Percentiles rank a stretch among this genome's conserved stretches.
Evolutionary conservation across 192 early-diverging fungal genomes (phyloP).

Genomic region (Funneliformis geosporum): DNA sequence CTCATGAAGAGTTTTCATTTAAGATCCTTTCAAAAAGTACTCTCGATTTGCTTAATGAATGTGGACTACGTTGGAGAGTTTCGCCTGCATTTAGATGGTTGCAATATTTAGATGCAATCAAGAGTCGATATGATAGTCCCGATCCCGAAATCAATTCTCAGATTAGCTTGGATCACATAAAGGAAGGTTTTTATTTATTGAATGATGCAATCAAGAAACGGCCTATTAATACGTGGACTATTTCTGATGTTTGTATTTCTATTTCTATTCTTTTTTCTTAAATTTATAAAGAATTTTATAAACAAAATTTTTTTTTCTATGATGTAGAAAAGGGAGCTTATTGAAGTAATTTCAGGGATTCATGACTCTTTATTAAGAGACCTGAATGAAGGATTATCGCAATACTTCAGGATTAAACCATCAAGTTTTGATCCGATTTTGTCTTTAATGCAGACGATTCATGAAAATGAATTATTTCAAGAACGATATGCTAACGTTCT

Average conservation of each 20-base stretch:
- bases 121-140: conserved; percentile 45
- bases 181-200: conserved; percentile 39
- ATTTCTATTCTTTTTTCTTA: background rate
- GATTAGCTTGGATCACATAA: conserved; percentile 39
- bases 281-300: background rate
- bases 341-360: conserved; percentile 19
- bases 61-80: conserved; percentile 68
- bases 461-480: conserved; percentile 27
- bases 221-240: conserved; percentile 55
- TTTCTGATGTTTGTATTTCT: conserved; percentile 49
- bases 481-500: conserved; percentile 2
- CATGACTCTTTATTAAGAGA: conserved; percentile 15
- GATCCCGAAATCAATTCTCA: conserved; percentile 32
- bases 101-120: conserved; percentile 51
- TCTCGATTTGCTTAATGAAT: conserved; percentile 65
- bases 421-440: conserved; percentile 17
- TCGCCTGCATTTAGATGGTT: conserved; percentile 54
- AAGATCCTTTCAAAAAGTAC: conserved; percentile 54
- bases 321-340: conserved; percentile 26
- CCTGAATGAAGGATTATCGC: conserved; percentile 1
- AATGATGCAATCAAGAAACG: conserved; percentile 50
- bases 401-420: conserved; percentile 15
- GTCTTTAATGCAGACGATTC: conserved; percentile 7
- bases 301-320: background rate
- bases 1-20: conserved; percentile 42